Percentiles rank a stretch among this genome's conserved stretches.
Evolutionary conservation across 345 rosid genomes (phyloP).

Genomic region (Anacardium occidentale): DNA sequence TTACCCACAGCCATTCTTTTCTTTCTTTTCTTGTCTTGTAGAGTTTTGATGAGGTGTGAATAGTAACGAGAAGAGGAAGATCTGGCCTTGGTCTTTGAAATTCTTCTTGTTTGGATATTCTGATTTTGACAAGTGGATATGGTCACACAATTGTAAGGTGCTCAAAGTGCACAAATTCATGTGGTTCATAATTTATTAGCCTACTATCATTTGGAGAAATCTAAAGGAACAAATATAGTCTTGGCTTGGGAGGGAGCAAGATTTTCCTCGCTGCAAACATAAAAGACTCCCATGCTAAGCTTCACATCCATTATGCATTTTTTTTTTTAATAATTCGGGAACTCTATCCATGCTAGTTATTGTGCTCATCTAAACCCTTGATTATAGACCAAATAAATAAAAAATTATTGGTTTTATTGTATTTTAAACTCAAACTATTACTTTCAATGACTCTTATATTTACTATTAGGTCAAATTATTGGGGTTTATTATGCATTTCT

Average conservation of each 20-base stretch:
- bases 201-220: neutral
- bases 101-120: constrained; percentile 10
- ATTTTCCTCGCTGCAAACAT: neutral
- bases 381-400: too few relatives aligned
- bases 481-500: too few relatives aligned
- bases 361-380: too few relatives aligned
- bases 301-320: constrained; percentile 22
- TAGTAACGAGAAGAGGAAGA: neutral
- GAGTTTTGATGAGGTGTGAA: neutral
- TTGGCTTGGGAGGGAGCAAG: neutral
- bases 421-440: too few relatives aligned
- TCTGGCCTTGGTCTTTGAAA: constrained; percentile 9
- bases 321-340: too few relatives aligned
- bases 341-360: too few relatives aligned
- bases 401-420: too few relatives aligned
- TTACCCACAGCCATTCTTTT: constrained; percentile 44
- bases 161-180: constrained; percentile 15
- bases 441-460: too few relatives aligned
- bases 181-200: constrained; percentile 39
- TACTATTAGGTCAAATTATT: too few relatives aligned
- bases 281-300: constrained; percentile 8
- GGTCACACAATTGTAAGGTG: constrained; percentile 35
- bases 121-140: constrained; percentile 21
- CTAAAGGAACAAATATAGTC: neutral
- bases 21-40: neutral